These are phyloP conservation scores for Populus alba DNA, from an alignment of 345 rosid species.

Conservation along the genomic window DNA sequence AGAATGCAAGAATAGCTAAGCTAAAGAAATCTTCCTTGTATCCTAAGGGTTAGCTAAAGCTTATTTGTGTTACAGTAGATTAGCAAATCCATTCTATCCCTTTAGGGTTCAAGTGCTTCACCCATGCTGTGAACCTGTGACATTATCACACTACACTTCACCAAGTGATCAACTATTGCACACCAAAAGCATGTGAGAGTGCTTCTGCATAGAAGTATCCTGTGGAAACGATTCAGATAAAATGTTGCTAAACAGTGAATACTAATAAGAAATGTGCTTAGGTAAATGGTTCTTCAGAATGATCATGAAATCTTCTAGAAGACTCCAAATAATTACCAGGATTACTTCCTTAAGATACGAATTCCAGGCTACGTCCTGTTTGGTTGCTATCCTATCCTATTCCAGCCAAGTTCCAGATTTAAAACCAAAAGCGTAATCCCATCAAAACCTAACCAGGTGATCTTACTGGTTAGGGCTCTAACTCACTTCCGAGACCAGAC, in stretches of 20 bases:
- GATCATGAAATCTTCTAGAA: not conserved
- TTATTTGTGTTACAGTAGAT: not conserved
- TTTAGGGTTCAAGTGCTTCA: not conserved
- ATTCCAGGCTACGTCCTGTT: not conserved
- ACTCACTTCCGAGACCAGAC: not conserved
- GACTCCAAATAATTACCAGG: not conserved
- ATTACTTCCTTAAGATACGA: not conserved
- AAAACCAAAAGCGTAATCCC: not conserved
- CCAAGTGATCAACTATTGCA: not conserved
- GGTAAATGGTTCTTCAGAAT: not conserved
- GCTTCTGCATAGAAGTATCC: not conserved
- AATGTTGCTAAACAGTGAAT: not conserved
- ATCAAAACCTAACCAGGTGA: not conserved
- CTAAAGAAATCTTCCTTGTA: not conserved
- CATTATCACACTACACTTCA: not conserved
- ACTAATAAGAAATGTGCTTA: not conserved
- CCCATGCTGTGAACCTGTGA: not conserved
- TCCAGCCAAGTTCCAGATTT: not conserved
- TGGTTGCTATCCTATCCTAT: not conserved
- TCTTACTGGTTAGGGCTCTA: not conserved
- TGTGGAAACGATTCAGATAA: not conserved
- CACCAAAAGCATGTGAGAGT: not conserved
- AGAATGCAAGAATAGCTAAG: not conserved
- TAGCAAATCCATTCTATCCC: not conserved
- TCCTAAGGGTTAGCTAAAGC: not conserved